These are phyloP conservation scores for Hibiscus tridactylites DNA, from an alignment of 345 rosid species.

Conservation along the genomic window DNA sequence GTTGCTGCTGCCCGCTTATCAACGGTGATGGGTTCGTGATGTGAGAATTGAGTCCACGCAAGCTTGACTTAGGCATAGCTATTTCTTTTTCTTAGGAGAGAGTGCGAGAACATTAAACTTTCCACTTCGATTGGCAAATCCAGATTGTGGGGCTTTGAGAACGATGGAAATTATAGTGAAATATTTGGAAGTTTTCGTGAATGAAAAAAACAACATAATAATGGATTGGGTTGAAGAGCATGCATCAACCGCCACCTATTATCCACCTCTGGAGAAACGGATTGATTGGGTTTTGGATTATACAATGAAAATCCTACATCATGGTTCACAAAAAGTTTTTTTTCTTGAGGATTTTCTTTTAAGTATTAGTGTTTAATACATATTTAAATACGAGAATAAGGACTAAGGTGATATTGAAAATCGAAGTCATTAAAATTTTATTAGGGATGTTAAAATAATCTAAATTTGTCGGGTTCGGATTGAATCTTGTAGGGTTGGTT, in stretches of 20 bases:
- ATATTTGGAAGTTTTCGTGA: neutral
- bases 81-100: neutral
- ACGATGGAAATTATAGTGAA: neutral
- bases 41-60: constrained; percentile 3
- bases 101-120: neutral
- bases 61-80: constrained; percentile 6
- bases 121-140: neutral
- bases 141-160: neutral
- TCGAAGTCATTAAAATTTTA: no score
- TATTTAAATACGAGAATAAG: no score
- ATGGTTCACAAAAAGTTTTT: neutral
- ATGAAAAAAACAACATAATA: neutral
- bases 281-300: neutral
- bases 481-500: no score
- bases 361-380: no score
- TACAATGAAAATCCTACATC: neutral
- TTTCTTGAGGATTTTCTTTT: no score
- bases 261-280: neutral
- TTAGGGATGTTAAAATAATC: no score
- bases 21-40: neutral
- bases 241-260: neutral
- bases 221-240: neutral
- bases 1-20: neutral
- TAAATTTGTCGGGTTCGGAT: no score
- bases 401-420: no score